Evolutionary conservation across 169 alveolate genomes (phyloP), one percentile per base, ranked within the genome.

Genomic region (Cryptosporidium meleagridis): DNA sequence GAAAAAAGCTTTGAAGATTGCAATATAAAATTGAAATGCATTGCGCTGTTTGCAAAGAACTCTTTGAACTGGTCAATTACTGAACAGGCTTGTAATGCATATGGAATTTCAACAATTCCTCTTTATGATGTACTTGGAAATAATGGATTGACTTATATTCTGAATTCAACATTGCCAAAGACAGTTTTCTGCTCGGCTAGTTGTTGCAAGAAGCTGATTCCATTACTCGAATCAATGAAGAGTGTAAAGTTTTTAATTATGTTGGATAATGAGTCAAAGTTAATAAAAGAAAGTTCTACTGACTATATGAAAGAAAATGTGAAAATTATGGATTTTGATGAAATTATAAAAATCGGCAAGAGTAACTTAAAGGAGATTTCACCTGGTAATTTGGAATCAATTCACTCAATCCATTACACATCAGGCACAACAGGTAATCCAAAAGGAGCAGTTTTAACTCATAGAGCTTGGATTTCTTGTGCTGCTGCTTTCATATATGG

Each of bases 351-450:
- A 23, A 80, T 80, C 14, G 89, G 89, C 44, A 80, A 65, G 55
- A 65, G 58, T 16, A 80, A 80, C 10, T 14, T 45, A 18, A 80
- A 5, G 12, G 70, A 80, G 26, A 21, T 26, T 9, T 29, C 75
- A 29, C 89, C 89, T 9, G 89, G 89, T 26, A 59, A 8, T 37
- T 31, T 62, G 18, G 75, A 71, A 4, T 71, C 87, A 18, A 69
- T 86, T 12, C 69, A 75, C 31, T 37, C 62, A 6, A 86, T 86
- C 39, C 85, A 73, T 71, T 96, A 95, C 72, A 96, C 98, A 18
- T 91, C 95, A 37, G 98, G 98, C 8, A 96, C 98, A 18, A 96
- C 98, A 7, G 98, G 98, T 31, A 55, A 75, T 37, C 98, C 98
- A n/a, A 96, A 96, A 75, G 98, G 97, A 29, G 97, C 94, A 9